phyloP scores from a whole-genome alignment of 805 yeast genomes.

The Suhomyces sp. region DNA sequence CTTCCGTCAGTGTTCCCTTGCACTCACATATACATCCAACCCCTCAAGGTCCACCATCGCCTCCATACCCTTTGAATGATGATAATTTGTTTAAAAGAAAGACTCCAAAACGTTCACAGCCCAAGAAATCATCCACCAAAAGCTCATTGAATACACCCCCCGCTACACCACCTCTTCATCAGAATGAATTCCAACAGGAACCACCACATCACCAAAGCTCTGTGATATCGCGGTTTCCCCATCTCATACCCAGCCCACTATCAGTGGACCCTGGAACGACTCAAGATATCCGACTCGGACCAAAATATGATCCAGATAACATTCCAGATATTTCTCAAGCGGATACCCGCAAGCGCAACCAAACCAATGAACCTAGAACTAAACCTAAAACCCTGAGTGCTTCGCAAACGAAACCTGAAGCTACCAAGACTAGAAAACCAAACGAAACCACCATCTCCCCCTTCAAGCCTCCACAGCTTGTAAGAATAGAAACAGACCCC shows the following conservation, averaged over 20 bases:
- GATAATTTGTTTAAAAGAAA: neutral
- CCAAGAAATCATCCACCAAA: too few relatives aligned
- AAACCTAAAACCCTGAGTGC: too few relatives aligned
- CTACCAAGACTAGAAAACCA: neutral
- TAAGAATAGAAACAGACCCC: constrained; percentile 1
- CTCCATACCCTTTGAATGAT: constrained; percentile 3
- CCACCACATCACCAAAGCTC: constrained; percentile 1
- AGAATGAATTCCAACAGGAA: neutral
- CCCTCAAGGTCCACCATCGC: too few relatives aligned
- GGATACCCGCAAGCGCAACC: too few relatives aligned
- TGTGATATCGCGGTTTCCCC: constrained; percentile 1
- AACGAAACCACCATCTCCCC: neutral
- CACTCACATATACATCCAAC: too few relatives aligned
- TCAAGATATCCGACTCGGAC: too few relatives aligned
- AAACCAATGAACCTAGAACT: too few relatives aligned
- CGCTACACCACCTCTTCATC: constrained; percentile 1
- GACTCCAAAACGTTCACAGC: too few relatives aligned
- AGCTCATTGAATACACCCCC: constrained; percentile 2
- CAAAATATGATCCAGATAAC: too few relatives aligned
- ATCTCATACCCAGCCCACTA: neutral
- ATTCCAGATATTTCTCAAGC: too few relatives aligned
- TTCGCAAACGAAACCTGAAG: too few relatives aligned
- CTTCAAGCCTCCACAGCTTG: neutral
- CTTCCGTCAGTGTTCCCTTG: too few relatives aligned
- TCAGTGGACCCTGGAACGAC: neutral